Conservation (phyloP, 768 basidiomycete species). For the Panellus pusillus region DNA sequence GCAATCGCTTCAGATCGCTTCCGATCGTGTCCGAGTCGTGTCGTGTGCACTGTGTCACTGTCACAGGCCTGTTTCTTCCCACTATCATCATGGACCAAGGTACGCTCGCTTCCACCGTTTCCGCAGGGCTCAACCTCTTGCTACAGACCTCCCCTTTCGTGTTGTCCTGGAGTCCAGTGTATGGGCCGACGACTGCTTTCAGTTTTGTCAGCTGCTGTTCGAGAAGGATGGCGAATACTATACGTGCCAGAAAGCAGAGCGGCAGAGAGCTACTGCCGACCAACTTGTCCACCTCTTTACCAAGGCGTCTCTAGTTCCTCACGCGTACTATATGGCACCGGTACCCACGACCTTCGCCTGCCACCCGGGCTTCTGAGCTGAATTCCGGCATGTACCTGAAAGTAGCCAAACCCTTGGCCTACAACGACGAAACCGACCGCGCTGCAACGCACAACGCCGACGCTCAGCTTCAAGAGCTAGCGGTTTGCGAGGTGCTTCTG, state of each 20-base stretch:
- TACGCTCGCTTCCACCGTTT: too few relatives aligned
- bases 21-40: too few relatives aligned
- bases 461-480: not conserved
- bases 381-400: not conserved
- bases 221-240: not conserved
- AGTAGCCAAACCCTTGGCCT: not conserved
- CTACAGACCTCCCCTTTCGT: not conserved
- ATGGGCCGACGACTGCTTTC: not conserved
- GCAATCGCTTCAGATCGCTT: too few relatives aligned
- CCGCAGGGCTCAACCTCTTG: not conserved
- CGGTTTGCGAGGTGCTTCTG: not conserved
- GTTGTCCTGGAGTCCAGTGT: not conserved
- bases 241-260: not conserved
- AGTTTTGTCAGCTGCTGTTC: not conserved
- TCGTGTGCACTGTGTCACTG: too few relatives aligned
- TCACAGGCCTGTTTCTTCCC: too few relatives aligned
- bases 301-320: not conserved
- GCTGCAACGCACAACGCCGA: not conserved
- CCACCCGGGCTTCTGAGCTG: not conserved
- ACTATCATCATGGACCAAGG: too few relatives aligned
- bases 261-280: not conserved
- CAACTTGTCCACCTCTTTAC: not conserved
- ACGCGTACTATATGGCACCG: not conserved
- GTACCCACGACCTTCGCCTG: not conserved
- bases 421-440: not conserved